These are phyloP conservation scores for Erucastrum elatum DNA, from an alignment of 345 rosid species.

Conservation along the genomic window DNA sequence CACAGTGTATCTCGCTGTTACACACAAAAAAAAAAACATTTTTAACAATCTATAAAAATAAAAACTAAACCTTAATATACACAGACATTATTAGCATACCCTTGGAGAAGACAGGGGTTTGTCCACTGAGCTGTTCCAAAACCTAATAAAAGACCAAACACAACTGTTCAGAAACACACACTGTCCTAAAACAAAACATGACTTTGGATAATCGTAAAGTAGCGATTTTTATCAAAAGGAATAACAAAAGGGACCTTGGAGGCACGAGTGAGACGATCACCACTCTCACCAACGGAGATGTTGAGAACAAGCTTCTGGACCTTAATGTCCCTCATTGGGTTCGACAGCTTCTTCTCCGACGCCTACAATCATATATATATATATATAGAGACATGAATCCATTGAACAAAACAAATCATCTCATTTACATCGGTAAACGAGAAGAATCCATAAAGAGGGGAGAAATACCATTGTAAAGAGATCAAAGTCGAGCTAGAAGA, in stretches of 20 bases:
- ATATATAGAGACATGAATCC: not conserved
- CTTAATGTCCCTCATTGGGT: conserved; percentile 92
- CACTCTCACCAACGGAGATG: conserved; percentile 91
- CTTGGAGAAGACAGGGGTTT: conserved; percentile 43
- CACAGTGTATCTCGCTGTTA: conserved; percentile 60
- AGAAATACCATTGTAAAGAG: conserved; percentile 24
- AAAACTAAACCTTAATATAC: not conserved
- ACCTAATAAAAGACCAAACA: conserved; percentile 23
- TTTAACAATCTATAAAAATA: not conserved
- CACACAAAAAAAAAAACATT: no score
- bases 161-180: not conserved
- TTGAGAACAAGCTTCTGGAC: conserved; percentile 86
- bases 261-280: conserved; percentile 89
- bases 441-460: not conserved
- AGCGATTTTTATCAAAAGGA: not conserved
- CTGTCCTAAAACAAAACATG: not conserved
- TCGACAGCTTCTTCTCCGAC: conserved; percentile 80
- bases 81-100: conserved; percentile 26
- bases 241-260: conserved; percentile 53
- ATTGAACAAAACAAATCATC: not conserved
- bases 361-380: conserved; percentile 44
- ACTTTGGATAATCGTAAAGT: not conserved
- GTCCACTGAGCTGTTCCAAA: conserved; percentile 47
- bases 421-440: not conserved
- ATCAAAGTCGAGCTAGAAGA: conserved; percentile 2